Evolutionary conservation across 495 filamentous ascomycete genomes (phyloP), one percentile per base, ranked within the genome.

Genomic region (Annulohypoxylon bovei): DNA sequence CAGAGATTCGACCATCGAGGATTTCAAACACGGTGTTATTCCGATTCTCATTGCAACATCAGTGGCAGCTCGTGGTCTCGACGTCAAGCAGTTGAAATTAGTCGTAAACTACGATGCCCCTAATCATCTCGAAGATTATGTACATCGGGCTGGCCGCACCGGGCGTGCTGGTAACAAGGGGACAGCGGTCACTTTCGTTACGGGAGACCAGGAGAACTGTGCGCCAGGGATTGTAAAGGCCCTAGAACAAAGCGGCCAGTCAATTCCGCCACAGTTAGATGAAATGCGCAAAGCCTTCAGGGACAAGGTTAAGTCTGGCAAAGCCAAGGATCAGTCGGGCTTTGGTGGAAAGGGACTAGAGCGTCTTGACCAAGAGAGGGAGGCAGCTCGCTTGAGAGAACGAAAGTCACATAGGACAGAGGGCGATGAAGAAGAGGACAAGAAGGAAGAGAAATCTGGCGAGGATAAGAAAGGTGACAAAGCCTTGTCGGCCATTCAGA

Each of bases 71-170:
- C 91, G 96, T 73, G 96, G 96, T 14, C 80, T 99, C 25, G 96
- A 99, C 76, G 95, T 99, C 39, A 97, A 98, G 78, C 93, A 98
- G 78, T 83, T 99, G 25, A 97, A 97, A 78, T 83, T 98, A 16
- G 96, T 99, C 20, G 89, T 99, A 75, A 99, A 99, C 72, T 99
- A 94, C 75, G 96, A 99, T 77, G 91, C 92, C 3, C 96, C 96
- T 3, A 97, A 97, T 76, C 96, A 99, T 80, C 82, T 97, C 32
- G 96, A 99, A 80, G 96, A 99, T 76, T 99, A 99, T 74, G 95
- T 99, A 8, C 96, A 99, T 77, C 92, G 96, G 71, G 93, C 92
- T 58, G 96, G 96, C 54, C 89, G 96, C 64, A 99, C 96, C 7
- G 96, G 96, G 5, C 89, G 96, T 79, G 96, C 96, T 27, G 96